Evolutionary conservation across 176 grass and related monocot genomes (phyloP), one percentile per base, ranked within the genome.

Genomic region (Eleusine coracana): DNA sequence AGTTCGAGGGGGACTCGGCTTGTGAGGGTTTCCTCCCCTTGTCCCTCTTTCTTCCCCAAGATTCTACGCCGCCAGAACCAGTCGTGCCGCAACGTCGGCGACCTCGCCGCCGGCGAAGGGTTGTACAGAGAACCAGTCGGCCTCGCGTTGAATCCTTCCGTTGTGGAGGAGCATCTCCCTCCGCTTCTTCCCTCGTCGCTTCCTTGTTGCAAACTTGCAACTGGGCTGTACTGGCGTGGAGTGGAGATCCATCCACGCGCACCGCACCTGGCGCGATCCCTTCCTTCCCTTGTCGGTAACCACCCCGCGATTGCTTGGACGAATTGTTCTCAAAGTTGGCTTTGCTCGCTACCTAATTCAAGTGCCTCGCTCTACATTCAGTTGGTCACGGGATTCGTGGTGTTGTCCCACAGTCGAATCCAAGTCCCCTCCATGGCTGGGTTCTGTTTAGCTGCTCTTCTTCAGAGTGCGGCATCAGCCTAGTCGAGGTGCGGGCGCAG

Each of bases 181-280:
- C 64, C 1, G 15, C 18, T 10, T 41, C 65, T 1, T 10, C 13
- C 11, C 56, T 6, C 56, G 56, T 21, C 56, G 5, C 16, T 2
- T 28, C 77, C 18, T 48, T 28, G 78, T 66, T 28, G 49, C 25
- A 25, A 25, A 25, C 25, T 25, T 25, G 25, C 37, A 42, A 7
- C 68, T 73, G 54, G 54, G 49, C 80, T 37, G 68, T 68, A 82
- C 80, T 82, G 54, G 68, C 80, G 80, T 71, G 80, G 78, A 81
- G 78, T 81, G 78, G 78, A 80, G 78, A 80, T 80, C 78, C 78
- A 56, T 55, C 78, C 78, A 80, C 78, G 65, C 78, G 65, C 66
- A 42, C 65, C 78, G 78, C 66, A 58, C 78, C 37, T 20, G 50
- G 66, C 66, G 42, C 78, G 78, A 81, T 81, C 66, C 55, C 78